phyloP scores from a whole-genome alignment of 257 asterid genomes.

The Nicotiana attenuata region DNA sequence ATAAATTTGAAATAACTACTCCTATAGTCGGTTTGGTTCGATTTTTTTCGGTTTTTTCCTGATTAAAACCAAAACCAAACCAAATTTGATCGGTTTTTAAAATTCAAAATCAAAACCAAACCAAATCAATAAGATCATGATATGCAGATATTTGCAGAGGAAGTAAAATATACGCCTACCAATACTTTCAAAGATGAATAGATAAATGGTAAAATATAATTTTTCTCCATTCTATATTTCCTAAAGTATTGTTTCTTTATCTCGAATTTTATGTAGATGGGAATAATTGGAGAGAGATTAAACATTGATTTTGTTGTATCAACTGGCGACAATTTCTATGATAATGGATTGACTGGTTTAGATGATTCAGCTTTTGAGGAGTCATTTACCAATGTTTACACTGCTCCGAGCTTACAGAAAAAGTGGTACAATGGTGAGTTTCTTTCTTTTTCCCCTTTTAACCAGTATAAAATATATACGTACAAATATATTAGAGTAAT shows the following conservation, averaged over 20 bases:
- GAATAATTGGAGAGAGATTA: constrained; percentile 34
- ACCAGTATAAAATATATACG: not conserved
- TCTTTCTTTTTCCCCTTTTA: not conserved
- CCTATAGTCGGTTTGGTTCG: too few species aligned
- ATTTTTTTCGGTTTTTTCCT: too few species aligned
- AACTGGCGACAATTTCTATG: constrained; percentile 68
- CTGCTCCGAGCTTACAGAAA: constrained; percentile 47
- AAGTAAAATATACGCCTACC: too few species aligned
- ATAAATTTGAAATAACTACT: too few species aligned
- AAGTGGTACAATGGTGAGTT: constrained; percentile 54
- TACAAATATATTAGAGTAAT: too few species aligned
- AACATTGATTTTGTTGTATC: constrained; percentile 54
- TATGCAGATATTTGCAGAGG: not conserved
- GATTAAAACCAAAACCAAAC: too few species aligned
- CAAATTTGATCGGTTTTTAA: too few species aligned
- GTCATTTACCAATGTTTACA: constrained; percentile 49
- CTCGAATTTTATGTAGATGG: constrained; percentile 46
- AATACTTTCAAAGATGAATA: not conserved
- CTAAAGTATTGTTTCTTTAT: not conserved
- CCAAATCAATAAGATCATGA: too few species aligned
- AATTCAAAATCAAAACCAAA: too few species aligned
- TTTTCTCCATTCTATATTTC: not conserved
- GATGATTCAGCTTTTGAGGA: constrained; percentile 56
- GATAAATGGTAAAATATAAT: not conserved
- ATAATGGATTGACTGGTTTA: constrained; percentile 37